Conservation (phyloP, 306 rosid species). For the Dryas drummondii region DNA sequence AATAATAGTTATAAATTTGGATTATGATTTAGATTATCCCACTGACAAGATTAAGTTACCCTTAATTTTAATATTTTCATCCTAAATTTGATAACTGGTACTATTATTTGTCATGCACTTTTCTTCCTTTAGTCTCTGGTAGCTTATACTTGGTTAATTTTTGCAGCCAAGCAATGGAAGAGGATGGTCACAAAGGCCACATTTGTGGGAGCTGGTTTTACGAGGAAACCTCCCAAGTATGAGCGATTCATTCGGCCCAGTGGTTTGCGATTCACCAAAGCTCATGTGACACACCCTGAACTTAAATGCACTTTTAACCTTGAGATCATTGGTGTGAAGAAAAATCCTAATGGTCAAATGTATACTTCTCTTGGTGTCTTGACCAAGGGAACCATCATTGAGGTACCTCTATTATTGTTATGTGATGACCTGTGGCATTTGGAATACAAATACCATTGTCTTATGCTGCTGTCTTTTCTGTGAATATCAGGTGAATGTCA, state of each 20-base stretch:
- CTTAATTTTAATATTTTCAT: not conserved
- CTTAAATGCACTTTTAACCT: slow-evolving; percentile 90
- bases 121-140: slow-evolving; percentile 6
- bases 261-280: slow-evolving; percentile 85
- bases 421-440: not conserved
- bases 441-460: not conserved
- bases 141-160: slow-evolving; percentile 8
- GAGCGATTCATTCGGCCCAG: slow-evolving; percentile 89
- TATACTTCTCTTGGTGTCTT: slow-evolving; percentile 88
- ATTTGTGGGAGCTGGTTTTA: slow-evolving; percentile 87
- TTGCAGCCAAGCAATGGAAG: slow-evolving; percentile 93
- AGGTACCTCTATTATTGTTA: slow-evolving; percentile 44
- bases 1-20: not conserved
- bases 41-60: not conserved
- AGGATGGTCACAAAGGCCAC: slow-evolving; percentile 96
- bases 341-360: slow-evolving; percentile 91
- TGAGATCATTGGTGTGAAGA: slow-evolving; percentile 87
- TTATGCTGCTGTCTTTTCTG: not conserved
- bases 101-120: not conserved
- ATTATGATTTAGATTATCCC: not conserved
- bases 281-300: slow-evolving; percentile 94
- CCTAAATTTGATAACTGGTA: not conserved
- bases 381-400: slow-evolving; percentile 88
- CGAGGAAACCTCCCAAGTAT: slow-evolving; percentile 94
- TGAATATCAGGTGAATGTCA: slow-evolving; percentile 76